Evolutionary conservation across 345 rosid genomes (phyloP), one percentile per base, ranked within the genome.

Genomic region (Eucalyptus decipiens): DNA sequence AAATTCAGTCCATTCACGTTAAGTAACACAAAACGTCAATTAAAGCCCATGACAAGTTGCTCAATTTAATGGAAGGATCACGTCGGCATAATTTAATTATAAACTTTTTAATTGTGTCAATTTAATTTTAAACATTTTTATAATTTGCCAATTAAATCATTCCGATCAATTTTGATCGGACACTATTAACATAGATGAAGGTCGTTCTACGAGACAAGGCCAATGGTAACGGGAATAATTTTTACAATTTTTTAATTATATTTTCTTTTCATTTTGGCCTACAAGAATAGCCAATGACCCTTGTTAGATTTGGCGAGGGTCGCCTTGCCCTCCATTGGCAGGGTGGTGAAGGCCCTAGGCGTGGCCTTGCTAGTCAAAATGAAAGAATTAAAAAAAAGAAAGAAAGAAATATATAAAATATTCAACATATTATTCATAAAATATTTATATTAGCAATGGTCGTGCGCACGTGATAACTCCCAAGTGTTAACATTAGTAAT

Each of bases 401-500:
- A 4, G 23, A 56, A 24, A 56, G 2, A 10, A 56, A 56, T 24
- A 24, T 56, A 10, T 24, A 24, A 56, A 56, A 56, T 56, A 56
- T 10, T 9, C 62, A 56, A 56, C 6, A 10, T 56, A 56, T 24
- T 56, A 56, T 56, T 56, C 12, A 11, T 23, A 24, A 24, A 56
- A 24, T 24, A 24, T 56, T 56, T 9, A 24, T 24, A 56, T 24
- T 24, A 24, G 26, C 58, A 8, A 3, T 51, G 9, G 5, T 54
- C 1, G 0, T 54, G 2, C 0, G n/a, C 6, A 24, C 1, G 14
- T 56, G 6, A 56, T 23, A 24, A 24, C 2, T 24, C n/a, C n/a
- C n/a, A n/a, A 0, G 2, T 23, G 14, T 56, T 24, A 56, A 56
- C 1, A 13, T 56, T 23, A 24, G 14, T 24, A 56, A 56, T 56